Base-by-base conservation (phyloP, 2,329 filamentous ascomycete species). In the Thermothelomyces thermophilus region DNA sequence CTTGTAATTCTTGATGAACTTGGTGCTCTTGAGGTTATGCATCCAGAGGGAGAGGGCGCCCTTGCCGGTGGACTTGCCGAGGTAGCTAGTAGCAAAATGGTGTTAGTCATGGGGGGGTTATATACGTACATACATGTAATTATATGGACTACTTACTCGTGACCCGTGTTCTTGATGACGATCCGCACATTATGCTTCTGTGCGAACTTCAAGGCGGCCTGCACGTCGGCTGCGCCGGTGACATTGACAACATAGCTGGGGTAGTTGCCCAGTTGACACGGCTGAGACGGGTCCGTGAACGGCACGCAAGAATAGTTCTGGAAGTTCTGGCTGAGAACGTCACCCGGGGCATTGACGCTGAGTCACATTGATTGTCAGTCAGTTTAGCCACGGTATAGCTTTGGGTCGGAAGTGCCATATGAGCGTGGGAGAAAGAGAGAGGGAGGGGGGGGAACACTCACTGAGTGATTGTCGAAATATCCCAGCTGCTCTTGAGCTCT, bases 91-190 rank as follows among this genome's bases (percentile, higher is more conserved):
- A n/a, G n/a, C n/a, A n/a, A n/a, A n/a, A n/a, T n/a, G n/a, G n/a
- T n/a, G n/a, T n/a, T n/a, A n/a, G n/a, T n/a, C n/a, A n/a, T n/a
- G n/a, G n/a, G n/a, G n/a, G n/a, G n/a, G n/a, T n/a, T n/a, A n/a
- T n/a, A n/a, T n/a, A n/a, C n/a, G n/a, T n/a, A n/a, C n/a, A n/a
- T n/a, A n/a, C n/a, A n/a, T n/a, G n/a, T n/a, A n/a, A n/a, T n/a
- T n/a, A n/a, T n/a, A n/a, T n/a, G n/a, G n/a, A n/a, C n/a, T n/a
- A n/a, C n/a, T n/a, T n/a, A n/a, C n/a, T 55, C 57, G 24, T 58
- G 55, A 0, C 73, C 73, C 0, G 73, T 75, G 55, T 75, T 75
- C 54, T 69, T 69, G 54, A 77, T 66, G 7, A 73, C 66, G 0
- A 77, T 50, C 1, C 73, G 68, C 35, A 76, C 66, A 52, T 73